These are phyloP conservation scores for Neurospora sp. DNA, from an alignment of 495 filamentous ascomycete genomes.

Conservation along the genomic window DNA sequence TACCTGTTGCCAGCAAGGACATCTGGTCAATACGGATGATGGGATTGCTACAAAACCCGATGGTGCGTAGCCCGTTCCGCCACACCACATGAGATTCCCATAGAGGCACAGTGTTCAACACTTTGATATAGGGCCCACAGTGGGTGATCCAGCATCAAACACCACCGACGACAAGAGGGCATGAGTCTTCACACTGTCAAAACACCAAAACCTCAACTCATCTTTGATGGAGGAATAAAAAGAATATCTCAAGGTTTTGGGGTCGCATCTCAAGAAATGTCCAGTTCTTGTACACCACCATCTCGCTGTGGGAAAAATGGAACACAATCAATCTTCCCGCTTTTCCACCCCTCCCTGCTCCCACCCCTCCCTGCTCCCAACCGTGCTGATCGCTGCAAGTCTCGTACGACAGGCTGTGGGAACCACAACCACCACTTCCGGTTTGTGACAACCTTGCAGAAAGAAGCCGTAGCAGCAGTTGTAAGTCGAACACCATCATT, in stretches of 20 bases:
- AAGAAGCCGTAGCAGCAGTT: background rate
- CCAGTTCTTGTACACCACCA: background rate
- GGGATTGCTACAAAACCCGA: background rate
- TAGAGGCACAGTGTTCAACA: background rate
- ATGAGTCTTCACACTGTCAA: background rate
- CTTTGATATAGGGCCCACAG: background rate
- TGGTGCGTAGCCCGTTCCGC: background rate
- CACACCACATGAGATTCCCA: background rate
- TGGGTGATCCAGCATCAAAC: background rate
- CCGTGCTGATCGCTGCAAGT: slow-evolving; percentile 12
- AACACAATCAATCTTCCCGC: background rate
- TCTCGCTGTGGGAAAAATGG: background rate
- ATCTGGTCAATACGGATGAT: background rate
- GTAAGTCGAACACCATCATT: background rate
- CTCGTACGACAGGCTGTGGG: slow-evolving; percentile 9
- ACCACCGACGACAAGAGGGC: no score
- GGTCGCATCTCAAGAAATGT: background rate
- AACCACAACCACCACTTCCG: background rate
- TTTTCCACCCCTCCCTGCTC: background rate
- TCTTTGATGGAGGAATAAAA: background rate
- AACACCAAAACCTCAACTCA: background rate
- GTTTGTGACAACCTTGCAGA: background rate
- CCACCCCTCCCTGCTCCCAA: background rate
- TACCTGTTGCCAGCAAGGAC: background rate
- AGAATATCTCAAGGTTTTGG: background rate